Base-by-base conservation (phyloP, 345 rosid species). In the Cardamine occulta region DNA sequence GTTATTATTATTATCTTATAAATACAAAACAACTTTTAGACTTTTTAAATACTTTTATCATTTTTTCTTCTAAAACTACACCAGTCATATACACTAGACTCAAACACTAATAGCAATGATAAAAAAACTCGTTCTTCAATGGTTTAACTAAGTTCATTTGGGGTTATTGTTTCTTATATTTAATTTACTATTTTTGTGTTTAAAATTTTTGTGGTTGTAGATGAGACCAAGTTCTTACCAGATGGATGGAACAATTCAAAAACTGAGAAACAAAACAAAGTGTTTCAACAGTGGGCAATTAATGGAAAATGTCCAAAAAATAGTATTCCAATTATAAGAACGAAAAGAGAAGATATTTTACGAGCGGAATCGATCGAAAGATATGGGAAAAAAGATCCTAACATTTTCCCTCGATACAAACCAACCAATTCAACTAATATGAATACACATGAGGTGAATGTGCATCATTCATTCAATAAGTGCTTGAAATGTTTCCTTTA, bases 141-240 rank as follows among this genome's bases (percentile, higher is more conserved):
- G 4, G 3, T 5, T 67, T 28, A 21, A 29, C 3, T 13, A 28
- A 28, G 6, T 19, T 8, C 13, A 37, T 53, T 21, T 67, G 18
- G 18, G 34, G 15, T 66, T 34, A 3, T 52, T 21, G 14, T 67
- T 40, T 52, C 17, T 24, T 24, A 23, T 2, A 0, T 7, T 0
- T 9, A n/a, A 4, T n/a, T 0, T n/a, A 3, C 1, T 28, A 26
- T 17, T n/a, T 44, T 5, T 12, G 8, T 1, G 6, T 28, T 8
- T 26, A 6, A 14, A 6, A 24, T 6, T 21, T 19, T 23, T 52
- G 21, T 8, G 28, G 11, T 23, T 24, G 34, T 56, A 70, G 74
- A 70, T 70, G 74, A 70, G 44, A 56, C 74, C 74, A 45, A 70
- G 23, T 28, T 70, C 54, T 45, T 56, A 56, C 17, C 74, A 42